Base-by-base conservation (phyloP, 345 rosid species). In the Rubroshorea leprosula region DNA sequence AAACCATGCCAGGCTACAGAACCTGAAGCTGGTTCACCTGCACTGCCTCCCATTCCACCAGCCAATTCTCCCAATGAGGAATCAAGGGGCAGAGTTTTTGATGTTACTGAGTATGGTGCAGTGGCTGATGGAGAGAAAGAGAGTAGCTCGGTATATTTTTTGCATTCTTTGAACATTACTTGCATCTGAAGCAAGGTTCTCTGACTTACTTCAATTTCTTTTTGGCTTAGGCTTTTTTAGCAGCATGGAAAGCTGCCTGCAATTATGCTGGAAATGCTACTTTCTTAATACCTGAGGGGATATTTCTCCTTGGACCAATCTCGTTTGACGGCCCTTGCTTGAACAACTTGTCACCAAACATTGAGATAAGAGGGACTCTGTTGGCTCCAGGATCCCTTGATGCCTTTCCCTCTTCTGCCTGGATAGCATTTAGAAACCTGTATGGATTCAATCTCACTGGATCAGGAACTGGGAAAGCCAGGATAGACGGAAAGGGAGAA, bases 171-270 rank as follows among this genome's bases (percentile, higher is more conserved):
- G 2, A 14, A 1, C 13, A 13, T 4, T 29, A 18, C 41, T 13
- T 51, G 13, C n/a, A 9, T 2, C 13, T 21, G 18, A 53, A 25
- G 15, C 4, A 25, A 21, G 17, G 1, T 60, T n/a, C 6, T 53
- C 14, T 26, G 12, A 9, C 20, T n/a, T 10, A n/a, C n/a, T 38
- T 54, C 29, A 3, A n/a, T 25, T 23, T 18, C 51, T 51, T 22
- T 58, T 14, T 1, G 18, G 23, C 17, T 0, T n/a, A 78, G 83
- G 75, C 77, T 47, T 72, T 78, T 35, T 12, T 54, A 46, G 58
- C 47, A 35, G 71, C 77, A 22, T 78, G 83, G 83, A 23, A 58
- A 1, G 77, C 73, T 0, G 77, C 80, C 14, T 78, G 83, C 58
- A 29, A 21, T 46, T 52, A 58, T 38, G n/a, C 62, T 0, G 67